Conservation (phyloP, 2,329 filamentous ascomycete species). For the Ceratocystis papillata region DNA sequence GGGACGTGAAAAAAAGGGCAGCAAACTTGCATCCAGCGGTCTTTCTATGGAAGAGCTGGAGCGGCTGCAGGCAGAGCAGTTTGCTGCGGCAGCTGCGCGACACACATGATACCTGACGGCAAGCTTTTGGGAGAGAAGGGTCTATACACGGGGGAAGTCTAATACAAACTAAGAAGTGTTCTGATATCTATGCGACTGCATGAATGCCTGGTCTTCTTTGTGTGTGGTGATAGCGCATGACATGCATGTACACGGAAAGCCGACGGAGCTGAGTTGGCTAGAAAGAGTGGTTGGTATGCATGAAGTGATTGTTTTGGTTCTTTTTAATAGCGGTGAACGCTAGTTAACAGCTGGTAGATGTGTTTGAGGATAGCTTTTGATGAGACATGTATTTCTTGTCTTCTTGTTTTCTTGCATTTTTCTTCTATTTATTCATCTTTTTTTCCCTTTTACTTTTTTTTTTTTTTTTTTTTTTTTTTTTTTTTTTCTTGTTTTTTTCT, state of each 20-base stretch:
- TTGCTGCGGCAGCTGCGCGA: slow-evolving; percentile 54
- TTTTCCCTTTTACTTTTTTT: background rate
- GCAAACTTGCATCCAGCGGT: slow-evolving; percentile 91
- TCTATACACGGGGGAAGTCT: too few species aligned
- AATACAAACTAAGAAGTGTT: too few species aligned
- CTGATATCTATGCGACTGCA: background rate
- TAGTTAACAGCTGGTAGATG: background rate
- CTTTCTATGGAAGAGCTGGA: slow-evolving; percentile 84
- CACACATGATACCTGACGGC: slow-evolving; percentile 20
- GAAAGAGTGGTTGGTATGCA: too few species aligned
- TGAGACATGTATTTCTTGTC: background rate
- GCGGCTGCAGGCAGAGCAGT: slow-evolving; percentile 80
- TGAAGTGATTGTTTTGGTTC: too few species aligned
- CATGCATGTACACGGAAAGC: background rate
- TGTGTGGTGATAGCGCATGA: background rate
- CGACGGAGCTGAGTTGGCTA: too few species aligned
- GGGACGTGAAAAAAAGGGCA: slow-evolving; percentile 93
- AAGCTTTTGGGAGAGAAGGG: background rate
- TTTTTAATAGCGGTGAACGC: slow-evolving; percentile 2
- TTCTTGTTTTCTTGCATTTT: background rate
- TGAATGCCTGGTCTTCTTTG: background rate
- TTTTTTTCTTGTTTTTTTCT: background rate
- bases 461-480: slow-evolving; percentile 3
- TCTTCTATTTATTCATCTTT: background rate
- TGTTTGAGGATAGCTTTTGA: background rate